Evolutionary conservation across 495 filamentous ascomycete genomes (phyloP).

Genomic region (Penicillium bialowiezense): DNA sequence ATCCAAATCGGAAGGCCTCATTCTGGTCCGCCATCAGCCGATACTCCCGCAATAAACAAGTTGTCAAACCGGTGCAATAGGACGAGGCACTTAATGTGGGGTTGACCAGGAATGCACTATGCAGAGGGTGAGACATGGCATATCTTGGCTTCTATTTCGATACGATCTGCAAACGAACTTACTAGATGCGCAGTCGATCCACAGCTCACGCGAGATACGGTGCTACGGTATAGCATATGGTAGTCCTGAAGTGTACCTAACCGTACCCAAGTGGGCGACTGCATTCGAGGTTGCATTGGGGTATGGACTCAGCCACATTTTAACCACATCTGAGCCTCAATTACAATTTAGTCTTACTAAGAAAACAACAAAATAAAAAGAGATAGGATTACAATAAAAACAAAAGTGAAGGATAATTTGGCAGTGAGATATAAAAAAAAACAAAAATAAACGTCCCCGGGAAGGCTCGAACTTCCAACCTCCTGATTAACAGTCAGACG

Average conservation of each 20-base stretch:
- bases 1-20: background rate
- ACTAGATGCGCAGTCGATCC: background rate
- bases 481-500: constrained; percentile 52
- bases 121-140: constrained; percentile 1
- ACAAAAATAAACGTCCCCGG: constrained; percentile 33
- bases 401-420: background rate
- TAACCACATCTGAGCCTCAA: background rate
- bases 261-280: background rate
- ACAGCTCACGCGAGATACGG: constrained; percentile 2
- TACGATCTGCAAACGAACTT: background rate
- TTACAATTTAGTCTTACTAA: background rate
- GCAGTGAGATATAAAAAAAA: too few relatives aligned
- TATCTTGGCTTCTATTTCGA: background rate
- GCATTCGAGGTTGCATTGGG: constrained; percentile 15
- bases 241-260: background rate
- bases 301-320: constrained; percentile 8
- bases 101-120: background rate
- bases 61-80: constrained; percentile 4
- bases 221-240: background rate
- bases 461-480: constrained; percentile 50
- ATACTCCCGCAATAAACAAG: background rate
- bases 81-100: constrained; percentile 3
- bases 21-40: background rate
- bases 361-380: background rate
- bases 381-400: background rate